These are phyloP conservation scores for Fusarium sp. DNA, from an alignment of 2,329 filamentous ascomycete species.

Conservation along the genomic window DNA sequence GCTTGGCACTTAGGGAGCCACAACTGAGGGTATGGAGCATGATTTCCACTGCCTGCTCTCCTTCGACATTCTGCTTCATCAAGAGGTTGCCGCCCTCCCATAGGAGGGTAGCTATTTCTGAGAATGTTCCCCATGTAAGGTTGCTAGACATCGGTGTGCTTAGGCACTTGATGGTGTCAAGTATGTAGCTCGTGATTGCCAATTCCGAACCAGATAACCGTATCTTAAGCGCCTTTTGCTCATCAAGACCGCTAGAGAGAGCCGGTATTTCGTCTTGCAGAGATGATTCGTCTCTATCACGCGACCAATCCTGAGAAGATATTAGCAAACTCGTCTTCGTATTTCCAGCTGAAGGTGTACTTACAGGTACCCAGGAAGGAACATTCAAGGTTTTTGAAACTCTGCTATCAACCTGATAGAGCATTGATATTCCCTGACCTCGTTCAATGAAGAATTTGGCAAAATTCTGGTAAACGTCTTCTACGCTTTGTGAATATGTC, in stretches of 20 bases:
- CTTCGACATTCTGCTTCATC: background rate
- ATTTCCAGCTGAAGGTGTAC: background rate
- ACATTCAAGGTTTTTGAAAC: background rate
- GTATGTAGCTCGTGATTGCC: background rate
- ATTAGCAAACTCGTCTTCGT: background rate
- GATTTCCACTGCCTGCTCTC: background rate
- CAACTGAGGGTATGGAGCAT: background rate
- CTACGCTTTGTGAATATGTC: background rate
- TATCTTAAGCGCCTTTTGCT: background rate
- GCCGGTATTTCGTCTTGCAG: background rate
- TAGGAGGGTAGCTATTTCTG: background rate
- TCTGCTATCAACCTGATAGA: background rate
- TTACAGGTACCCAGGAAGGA: background rate
- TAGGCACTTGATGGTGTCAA: background rate
- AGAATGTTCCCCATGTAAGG: background rate
- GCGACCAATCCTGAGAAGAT: background rate
- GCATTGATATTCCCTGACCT: background rate
- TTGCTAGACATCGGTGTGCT: background rate
- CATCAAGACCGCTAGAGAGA: background rate
- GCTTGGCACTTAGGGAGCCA: background rate
- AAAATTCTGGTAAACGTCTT: background rate
- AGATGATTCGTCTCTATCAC: background rate
- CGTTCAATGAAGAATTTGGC: background rate
- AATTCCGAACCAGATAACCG: background rate
- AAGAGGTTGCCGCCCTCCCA: background rate